phyloP scores from a whole-genome alignment of 129 eudicot genomes.

The Cynara cardunculus region DNA sequence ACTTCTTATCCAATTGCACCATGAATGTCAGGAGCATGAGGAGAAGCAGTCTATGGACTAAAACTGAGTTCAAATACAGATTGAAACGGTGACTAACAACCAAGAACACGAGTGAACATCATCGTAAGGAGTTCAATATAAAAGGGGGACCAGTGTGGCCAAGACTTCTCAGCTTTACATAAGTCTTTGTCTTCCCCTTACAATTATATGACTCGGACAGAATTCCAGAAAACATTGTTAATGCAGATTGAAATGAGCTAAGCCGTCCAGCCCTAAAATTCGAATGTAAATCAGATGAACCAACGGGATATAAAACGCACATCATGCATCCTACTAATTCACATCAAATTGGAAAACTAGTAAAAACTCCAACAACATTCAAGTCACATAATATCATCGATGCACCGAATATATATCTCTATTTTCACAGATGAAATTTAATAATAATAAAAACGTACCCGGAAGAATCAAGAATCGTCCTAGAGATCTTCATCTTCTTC shows the following conservation, averaged over 20 bases:
- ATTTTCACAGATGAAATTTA: background rate
- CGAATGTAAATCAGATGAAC: background rate
- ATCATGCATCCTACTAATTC: background rate
- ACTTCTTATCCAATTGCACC: slow-evolving; percentile 4
- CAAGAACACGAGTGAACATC: background rate
- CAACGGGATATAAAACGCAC: background rate
- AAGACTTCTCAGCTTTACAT: background rate
- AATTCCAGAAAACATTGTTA: background rate
- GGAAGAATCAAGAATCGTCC: slow-evolving; percentile 48
- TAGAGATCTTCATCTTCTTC: slow-evolving; percentile 80
- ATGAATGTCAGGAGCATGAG: background rate
- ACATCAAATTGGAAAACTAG: background rate
- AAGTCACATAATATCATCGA: background rate
- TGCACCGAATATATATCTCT: background rate
- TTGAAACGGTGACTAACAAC: background rate
- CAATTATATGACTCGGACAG: background rate
- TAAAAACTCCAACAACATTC: background rate
- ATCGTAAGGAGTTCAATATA: background rate
- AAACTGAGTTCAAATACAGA: background rate
- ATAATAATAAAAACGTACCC: slow-evolving; percentile 34
- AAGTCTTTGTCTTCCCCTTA: background rate
- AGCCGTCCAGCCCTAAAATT: background rate
- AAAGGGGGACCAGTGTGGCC: background rate
- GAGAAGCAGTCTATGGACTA: background rate
- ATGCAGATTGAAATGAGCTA: background rate